Conservation (phyloP, 805 yeast species). For the Saccharomyces mikatae region DNA sequence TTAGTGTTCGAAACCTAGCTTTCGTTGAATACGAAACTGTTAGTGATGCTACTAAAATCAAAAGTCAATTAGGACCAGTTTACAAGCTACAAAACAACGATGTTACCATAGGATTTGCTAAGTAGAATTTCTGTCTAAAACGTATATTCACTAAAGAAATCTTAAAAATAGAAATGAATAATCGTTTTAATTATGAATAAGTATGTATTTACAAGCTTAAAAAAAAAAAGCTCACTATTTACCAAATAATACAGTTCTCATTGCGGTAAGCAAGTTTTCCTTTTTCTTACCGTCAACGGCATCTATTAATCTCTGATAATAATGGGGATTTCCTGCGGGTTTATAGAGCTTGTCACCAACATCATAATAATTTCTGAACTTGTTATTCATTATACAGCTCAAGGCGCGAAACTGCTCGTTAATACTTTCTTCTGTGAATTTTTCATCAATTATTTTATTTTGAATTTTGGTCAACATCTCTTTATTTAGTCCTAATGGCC, state of each 20-base stretch:
- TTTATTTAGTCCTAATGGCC: constrained; percentile 38
- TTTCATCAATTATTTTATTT: constrained; percentile 39
- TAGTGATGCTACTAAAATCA: constrained; percentile 35
- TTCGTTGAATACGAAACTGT: constrained; percentile 70
- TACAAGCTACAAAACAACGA: constrained; percentile 6
- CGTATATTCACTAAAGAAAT: not conserved
- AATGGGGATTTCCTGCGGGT: constrained; percentile 82
- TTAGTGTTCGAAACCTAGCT: constrained; percentile 61
- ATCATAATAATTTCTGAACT: constrained; percentile 54
- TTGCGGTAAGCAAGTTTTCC: constrained; percentile 56
- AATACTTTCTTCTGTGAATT: constrained; percentile 41
- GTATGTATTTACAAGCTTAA: constrained; percentile 6
- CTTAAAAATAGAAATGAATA: not conserved
- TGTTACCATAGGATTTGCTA: constrained; percentile 27
- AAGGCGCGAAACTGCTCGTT: constrained; percentile 51
- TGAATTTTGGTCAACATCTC: constrained; percentile 40
- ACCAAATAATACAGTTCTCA: constrained; percentile 72
- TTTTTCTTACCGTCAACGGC: constrained; percentile 67
- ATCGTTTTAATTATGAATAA: not conserved
- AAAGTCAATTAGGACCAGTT: constrained; percentile 10
- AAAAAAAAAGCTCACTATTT: constrained; percentile 30
- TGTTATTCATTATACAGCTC: constrained; percentile 49
- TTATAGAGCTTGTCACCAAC: constrained; percentile 55
- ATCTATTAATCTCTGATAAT: constrained; percentile 60
- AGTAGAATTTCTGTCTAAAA: constrained; percentile 1